Base-by-base conservation (phyloP, 1,139 yeast genomes). In the Blastobotrys indianensis region DNA sequence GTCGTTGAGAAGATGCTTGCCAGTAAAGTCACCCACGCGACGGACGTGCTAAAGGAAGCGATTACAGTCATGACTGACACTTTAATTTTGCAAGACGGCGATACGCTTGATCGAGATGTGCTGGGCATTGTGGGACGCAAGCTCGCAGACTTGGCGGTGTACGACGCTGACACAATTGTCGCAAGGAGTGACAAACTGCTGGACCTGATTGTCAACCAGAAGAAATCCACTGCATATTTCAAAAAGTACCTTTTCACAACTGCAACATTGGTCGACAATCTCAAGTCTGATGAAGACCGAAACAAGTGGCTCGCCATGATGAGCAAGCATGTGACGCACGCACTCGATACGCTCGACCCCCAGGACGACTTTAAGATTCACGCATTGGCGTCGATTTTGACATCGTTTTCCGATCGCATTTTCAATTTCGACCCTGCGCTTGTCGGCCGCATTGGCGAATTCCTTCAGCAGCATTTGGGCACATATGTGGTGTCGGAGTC, bases 41-140 rank as follows among this genome's bases (percentile, higher is more conserved):
- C 40, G 7, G 36, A 38, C 1, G 48, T 46, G 5, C 43, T 54
- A 16, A 16, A 41, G 2, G 37, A 33, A 7, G 43, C 52, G 13
- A 13, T 51, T 11, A 30, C 47, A 2, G 42, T 44, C 12, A 34
- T 45, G 16, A 40, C 46, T 11, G 35, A 47, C 12, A 23, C 42
- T 36, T 17, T 55, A 28, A 38, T 53, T 32, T 39, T 43, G 42
- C 44, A 41, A 34, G 49, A 51, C 16, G 47, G 49, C 3, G 51
- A 48, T 12, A 50, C 50, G 28, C 46, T 37, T 15, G 51, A 37
- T 33, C 42, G 47, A 11, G 49, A 39, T 46, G 47, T 44, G 41
- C 48, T 47, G 30, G 44, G 46, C 41, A 48, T 55, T 29, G 46
- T 49, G n/a, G 55, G 58, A n/a, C 51, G 49, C 44, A 55, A 56